Conservation (phyloP, 768 basidiomycete genomes). For the Galerina sulciceps region DNA sequence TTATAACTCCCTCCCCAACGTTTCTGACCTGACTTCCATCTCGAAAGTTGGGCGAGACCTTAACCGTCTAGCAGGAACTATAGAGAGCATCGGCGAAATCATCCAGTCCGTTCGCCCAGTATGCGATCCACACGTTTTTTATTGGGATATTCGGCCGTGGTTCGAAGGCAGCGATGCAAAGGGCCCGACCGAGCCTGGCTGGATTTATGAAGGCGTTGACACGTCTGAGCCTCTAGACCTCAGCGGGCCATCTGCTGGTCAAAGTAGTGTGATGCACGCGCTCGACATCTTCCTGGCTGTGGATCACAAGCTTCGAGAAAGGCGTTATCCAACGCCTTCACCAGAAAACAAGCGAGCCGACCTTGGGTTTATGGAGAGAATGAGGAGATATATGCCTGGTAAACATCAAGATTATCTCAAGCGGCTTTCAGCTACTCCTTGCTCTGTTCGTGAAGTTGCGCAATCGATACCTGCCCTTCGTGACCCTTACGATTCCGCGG, state of each 20-base stretch:
- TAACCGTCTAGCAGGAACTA: constrained; percentile 61
- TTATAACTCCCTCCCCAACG: constrained; percentile 76
- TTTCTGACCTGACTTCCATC: constrained; percentile 62
- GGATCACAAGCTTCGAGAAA: constrained; percentile 80
- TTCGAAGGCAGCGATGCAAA: constrained; percentile 80
- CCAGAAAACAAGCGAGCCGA: constrained; percentile 67
- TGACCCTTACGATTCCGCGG: constrained; percentile 80
- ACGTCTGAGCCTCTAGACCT: constrained; percentile 62
- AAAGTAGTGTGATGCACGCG: constrained; percentile 89
- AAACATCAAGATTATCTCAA: constrained; percentile 85
- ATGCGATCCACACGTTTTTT: constrained; percentile 88
- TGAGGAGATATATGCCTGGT: constrained; percentile 95
- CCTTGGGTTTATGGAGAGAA: constrained; percentile 87
- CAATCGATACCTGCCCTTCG: constrained; percentile 58
- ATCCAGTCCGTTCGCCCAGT: constrained; percentile 69
- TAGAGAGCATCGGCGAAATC: constrained; percentile 75
- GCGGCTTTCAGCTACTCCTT: constrained; percentile 62
- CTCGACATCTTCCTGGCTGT: constrained; percentile 87
- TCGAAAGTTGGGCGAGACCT: constrained; percentile 78
- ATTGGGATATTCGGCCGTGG: constrained; percentile 92
- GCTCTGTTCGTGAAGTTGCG: constrained; percentile 67
- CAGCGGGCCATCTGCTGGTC: constrained; percentile 92
- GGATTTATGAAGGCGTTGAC: constrained; percentile 82
- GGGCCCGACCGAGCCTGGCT: constrained; percentile 52
- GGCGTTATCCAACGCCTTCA: constrained; percentile 71